A percentile compares a stretch with the other conserved stretches of the same genome.
Conservation (phyloP, 495 filamentous ascomycete species). For the Xylaria cubensis region DNA sequence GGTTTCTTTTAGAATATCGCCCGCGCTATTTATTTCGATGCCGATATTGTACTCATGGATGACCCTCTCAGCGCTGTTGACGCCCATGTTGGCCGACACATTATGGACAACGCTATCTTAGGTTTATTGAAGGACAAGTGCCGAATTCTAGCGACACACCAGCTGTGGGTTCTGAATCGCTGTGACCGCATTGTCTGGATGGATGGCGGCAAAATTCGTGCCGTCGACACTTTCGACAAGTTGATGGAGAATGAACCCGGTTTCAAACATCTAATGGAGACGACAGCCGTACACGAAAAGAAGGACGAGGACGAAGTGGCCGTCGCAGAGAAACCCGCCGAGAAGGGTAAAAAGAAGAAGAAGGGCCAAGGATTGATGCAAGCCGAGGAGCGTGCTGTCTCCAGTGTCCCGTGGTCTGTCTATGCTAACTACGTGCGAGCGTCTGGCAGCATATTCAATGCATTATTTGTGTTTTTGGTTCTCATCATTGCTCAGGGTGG, state of each 20-base stretch:
- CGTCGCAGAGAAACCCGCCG: conserved; percentile 50
- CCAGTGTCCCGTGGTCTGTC: conserved; percentile 83
- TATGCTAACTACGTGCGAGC: conserved; percentile 82
- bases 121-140: conserved; percentile 89
- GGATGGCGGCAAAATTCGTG: conserved; percentile 81
- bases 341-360: conserved; percentile 68
- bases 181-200: conserved; percentile 93
- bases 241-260: conserved; percentile 75
- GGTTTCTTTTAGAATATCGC: conserved; percentile 65
- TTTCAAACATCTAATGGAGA: conserved; percentile 84
- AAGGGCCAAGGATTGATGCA: conserved; percentile 79
- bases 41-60: conserved; percentile 83
- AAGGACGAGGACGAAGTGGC: conserved; percentile 51
- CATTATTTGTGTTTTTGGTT: conserved; percentile 66
- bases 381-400: conserved; percentile 81
- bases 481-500: conserved; percentile 76
- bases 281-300: conserved; percentile 76
- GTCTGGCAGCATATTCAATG: conserved; percentile 77
- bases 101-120: conserved; percentile 94
- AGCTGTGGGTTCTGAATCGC: conserved; percentile 87
- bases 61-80: conserved; percentile 85
- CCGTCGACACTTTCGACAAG: conserved; percentile 86
- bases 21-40: conserved; percentile 83
- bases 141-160: conserved; percentile 90
- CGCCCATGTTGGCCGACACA: conserved; percentile 88